Conservation (phyloP, 1,139 yeast genomes). For the Insectozyma bohioensis region DNA sequence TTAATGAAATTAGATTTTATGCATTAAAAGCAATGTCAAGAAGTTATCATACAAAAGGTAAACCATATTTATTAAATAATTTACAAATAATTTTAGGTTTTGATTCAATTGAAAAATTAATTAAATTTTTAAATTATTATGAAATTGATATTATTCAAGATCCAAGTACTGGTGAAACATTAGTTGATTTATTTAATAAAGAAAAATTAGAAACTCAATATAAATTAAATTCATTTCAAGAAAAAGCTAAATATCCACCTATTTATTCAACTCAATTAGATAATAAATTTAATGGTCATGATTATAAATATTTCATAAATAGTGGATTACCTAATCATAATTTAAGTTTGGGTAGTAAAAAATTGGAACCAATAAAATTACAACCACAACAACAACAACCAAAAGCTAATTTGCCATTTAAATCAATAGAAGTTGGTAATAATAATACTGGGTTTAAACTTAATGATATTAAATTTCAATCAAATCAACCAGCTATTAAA, state of each 20-base stretch:
- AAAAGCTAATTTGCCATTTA: too few relatives aligned
- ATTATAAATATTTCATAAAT: constrained; percentile 35
- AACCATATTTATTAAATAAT: constrained; percentile 53
- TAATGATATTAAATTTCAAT: background rate
- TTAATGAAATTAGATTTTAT: constrained; percentile 75
- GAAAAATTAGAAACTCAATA: constrained; percentile 45
- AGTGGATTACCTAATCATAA: constrained; percentile 33
- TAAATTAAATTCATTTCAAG: constrained; percentile 41
- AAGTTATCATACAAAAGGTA: constrained; percentile 70
- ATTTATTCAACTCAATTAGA: constrained; percentile 58
- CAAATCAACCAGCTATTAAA: too few relatives aligned
- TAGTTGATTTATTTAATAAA: constrained; percentile 58
- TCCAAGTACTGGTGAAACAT: constrained; percentile 24
- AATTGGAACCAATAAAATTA: background rate
- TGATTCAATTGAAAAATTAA: constrained; percentile 53
- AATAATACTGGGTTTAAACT: background rate
- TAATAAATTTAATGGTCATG: constrained; percentile 37
- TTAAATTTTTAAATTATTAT: constrained; percentile 62
- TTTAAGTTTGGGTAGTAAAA: constrained; percentile 5
- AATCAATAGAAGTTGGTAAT: too few relatives aligned
- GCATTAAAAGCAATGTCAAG: constrained; percentile 70
- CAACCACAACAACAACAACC: constrained; percentile 1
- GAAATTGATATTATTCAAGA: constrained; percentile 51
- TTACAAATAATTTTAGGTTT: constrained; percentile 62
- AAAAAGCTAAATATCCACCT: constrained; percentile 54